Evolutionary conservation across 2,329 filamentous ascomycete genomes (phyloP).

Genomic region (Epichloe baconii): DNA sequence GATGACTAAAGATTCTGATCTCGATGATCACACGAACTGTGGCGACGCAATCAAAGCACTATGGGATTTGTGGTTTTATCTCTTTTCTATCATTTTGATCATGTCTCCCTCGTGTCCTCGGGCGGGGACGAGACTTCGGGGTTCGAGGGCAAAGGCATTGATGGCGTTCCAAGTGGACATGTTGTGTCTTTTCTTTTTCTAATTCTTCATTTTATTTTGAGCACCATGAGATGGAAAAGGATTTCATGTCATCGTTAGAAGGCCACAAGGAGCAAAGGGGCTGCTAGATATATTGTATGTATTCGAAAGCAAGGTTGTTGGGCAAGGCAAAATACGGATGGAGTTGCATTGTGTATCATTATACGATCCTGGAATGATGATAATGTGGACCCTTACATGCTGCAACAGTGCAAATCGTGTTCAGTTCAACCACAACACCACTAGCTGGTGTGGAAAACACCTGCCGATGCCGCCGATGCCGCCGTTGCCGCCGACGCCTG

Average conservation of each 20-base stretch:
- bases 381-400: background rate
- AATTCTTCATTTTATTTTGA: background rate
- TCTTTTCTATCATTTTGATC: background rate
- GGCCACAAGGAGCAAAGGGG: background rate
- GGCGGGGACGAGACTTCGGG: background rate
- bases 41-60: constrained; percentile 2
- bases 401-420: background rate
- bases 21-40: constrained; percentile 4
- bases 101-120: background rate
- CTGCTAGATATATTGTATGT: background rate
- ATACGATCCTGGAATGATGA: background rate
- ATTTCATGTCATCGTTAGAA: background rate
- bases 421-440: background rate
- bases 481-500: constrained; percentile 5
- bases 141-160: background rate
- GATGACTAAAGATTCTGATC: constrained; percentile 2
- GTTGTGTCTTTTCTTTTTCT: background rate
- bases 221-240: background rate
- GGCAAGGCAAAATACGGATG: background rate
- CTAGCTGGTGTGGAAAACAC: background rate
- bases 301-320: background rate
- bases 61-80: background rate
- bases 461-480: constrained; percentile 1
- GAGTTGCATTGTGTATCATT: background rate
- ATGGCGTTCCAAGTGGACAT: background rate